Evolutionary conservation across 2,329 filamentous ascomycete genomes (phyloP), one percentile per base, ranked within the genome.

Genomic region (Aspergillus awamori): DNA sequence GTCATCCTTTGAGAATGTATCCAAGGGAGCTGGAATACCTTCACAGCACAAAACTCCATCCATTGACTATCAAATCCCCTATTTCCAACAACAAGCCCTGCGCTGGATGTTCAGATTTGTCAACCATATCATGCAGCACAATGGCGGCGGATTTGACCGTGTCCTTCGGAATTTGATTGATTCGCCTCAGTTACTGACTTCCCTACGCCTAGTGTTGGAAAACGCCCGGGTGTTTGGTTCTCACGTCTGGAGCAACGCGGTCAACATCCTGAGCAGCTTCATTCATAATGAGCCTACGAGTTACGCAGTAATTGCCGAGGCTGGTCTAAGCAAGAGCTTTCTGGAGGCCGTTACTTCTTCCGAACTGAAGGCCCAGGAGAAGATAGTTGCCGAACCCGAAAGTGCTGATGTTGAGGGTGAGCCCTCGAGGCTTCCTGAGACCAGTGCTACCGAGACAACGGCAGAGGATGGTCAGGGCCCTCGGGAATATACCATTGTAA

Each of bases 251-350:
- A 97, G 93, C 53, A 93, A 93, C 74, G 90, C 93, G 6, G 92
- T 97, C 63, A 93, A 89, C 58, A 94, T 97, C 59, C 82, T 99
- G 54, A 95, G 92, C 72, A 94, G 92, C 69, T 99, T 99, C 76
- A 96, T 99, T 70, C 96, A 99, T 78, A 97, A 98, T 72, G 95
- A 99, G 71, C 95, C 95, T 0, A 99, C 95, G 0, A 99, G 95
- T 76, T 99, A 97, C 74, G 90, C 92, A 28, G 92, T 97, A 24
- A 95, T 99, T 66, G 92, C 92, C 13, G 95, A 99, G 78, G 94
- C 95, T 54, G 93, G 93, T 22, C 84, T 99, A 68, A 93, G 95
- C 70, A 90, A 90, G 73, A 91, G 88, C 55, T 90, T 97, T 61
- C 83, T 99, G 13, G 89, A 94, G 75, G 88, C 93, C 3, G 86